Percentiles rank a stretch among this genome's conserved stretches.
Conservation (phyloP, 805 yeast genomes). For the Starmera amethionina region DNA sequence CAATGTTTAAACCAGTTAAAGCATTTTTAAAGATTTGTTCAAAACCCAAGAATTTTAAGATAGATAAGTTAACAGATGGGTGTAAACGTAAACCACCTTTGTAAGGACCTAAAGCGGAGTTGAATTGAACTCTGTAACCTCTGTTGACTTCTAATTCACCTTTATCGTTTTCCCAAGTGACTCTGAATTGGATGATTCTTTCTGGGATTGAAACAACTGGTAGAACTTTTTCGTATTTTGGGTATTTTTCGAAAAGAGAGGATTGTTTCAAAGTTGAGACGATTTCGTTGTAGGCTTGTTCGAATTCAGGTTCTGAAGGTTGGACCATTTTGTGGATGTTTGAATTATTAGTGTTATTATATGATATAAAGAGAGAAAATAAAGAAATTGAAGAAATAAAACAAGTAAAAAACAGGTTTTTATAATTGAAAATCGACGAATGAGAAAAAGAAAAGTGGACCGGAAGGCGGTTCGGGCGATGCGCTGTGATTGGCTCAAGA, state of each 20-base stretch:
- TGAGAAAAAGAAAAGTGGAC: background rate
- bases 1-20: constrained; percentile 92
- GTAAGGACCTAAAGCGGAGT: constrained; percentile 97
- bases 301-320: constrained; percentile 96
- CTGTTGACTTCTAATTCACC: constrained; percentile 89
- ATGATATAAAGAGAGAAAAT: background rate
- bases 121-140: constrained; percentile 97
- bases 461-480: background rate
- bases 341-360: background rate
- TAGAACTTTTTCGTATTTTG: constrained; percentile 80
- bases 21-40: constrained; percentile 99
- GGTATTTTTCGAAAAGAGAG: constrained; percentile 78
- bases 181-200: constrained; percentile 94
- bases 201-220: constrained; percentile 93
- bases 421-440: background rate
- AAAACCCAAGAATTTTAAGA: constrained; percentile 92
- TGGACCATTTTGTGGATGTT: constrained; percentile 45
- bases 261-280: constrained; percentile 84
- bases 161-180: constrained; percentile 93
- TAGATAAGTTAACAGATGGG: constrained; percentile 91
- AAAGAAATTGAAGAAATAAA: background rate
- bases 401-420: background rate
- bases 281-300: constrained; percentile 96
- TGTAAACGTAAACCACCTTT: constrained; percentile 98
- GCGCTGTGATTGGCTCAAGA: constrained; percentile 5